Conservation (phyloP, 1,284 basidiomycete genomes). For the Cryptococcus sp. region DNA sequence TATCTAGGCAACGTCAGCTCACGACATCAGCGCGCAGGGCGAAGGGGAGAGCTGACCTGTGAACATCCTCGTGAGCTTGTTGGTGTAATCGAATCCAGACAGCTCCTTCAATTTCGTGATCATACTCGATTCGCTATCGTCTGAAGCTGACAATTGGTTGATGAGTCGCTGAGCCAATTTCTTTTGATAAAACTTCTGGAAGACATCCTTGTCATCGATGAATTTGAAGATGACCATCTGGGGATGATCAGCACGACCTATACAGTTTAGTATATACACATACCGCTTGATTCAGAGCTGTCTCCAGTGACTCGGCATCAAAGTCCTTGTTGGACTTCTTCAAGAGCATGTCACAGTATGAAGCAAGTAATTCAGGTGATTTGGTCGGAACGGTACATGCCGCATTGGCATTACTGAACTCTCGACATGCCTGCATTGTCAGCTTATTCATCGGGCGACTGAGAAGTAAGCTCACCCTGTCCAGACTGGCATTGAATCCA, state of each 20-base stretch:
- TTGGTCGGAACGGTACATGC: constrained; percentile 84
- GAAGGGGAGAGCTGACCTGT: constrained; percentile 58
- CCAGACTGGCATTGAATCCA: constrained; percentile 90
- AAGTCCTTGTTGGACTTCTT: constrained; percentile 91
- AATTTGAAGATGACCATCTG: constrained; percentile 99
- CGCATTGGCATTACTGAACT: constrained; percentile 92
- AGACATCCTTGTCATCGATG: constrained; percentile 98
- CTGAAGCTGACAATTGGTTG: constrained; percentile 85
- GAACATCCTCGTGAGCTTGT: constrained; percentile 98
- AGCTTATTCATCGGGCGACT: not conserved
- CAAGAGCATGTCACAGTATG: constrained; percentile 85
- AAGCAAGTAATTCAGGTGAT: constrained; percentile 91
- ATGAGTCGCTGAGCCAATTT: constrained; percentile 94
- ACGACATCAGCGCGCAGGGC: not conserved
- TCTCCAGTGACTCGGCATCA: constrained; percentile 88
- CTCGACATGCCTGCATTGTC: constrained; percentile 71
- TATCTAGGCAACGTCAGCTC: constrained; percentile 58
- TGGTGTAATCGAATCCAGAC: constrained; percentile 98
- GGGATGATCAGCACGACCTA: not conserved
- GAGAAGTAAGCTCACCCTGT: constrained; percentile 52
- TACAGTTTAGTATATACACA: constrained; percentile 35
- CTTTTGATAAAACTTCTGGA: constrained; percentile 98
- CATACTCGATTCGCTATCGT: constrained; percentile 97
- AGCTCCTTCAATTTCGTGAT: constrained; percentile 98
- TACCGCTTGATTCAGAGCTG: constrained; percentile 84